Evolutionary conservation across 78 protist genomes (phyloP), one percentile per base, ranked within the genome.

Genomic region (Dictyostelium brefeldianum): DNA sequence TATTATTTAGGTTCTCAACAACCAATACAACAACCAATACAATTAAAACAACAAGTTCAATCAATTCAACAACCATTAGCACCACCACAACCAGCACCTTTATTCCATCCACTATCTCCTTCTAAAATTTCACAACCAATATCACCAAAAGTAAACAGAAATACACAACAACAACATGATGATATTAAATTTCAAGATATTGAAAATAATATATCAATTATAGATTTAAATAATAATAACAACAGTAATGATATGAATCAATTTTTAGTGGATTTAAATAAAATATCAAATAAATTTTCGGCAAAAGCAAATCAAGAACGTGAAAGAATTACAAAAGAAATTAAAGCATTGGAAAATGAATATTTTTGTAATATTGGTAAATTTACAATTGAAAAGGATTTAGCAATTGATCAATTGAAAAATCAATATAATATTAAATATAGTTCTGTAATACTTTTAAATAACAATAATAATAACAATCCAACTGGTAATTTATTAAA

Each of bases 1-100:
- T 78, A 78, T 36, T 29, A 27, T 67, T 67, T 67, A 43, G 67
- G 83, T 20, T 54, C 83, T 54, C 83, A 78, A 36, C 83, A 78
- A 78, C 14, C 17, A 2, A 18, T 22, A 7, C 57, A 73, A 71
- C 79, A 27, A 6, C 56, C 41, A 73, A 11, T 27, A 36, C n/a
- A 2, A 43, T 0, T 7, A 36, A 8, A 10, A 15, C 79, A 29
- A 20, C 56, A n/a, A n/a, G n/a, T n/a, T n/a, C n/a, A n/a, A n/a
- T n/a, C 36, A 73, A 31, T n/a, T 20, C 22, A 31, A n/a, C 54
- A 73, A n/a, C 43, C 20, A 36, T 5, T 4, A n/a, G 12, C 14
- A 27, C 36, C 1, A 18, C 43, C 1, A 82, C 64, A 51, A 36
- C 71, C 51, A 31, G 41, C 69, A 36, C 80, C 1, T 69, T 41